Base-by-base conservation (phyloP, 2,329 filamentous ascomycete species). In the Tolypocladium endophyticum region DNA sequence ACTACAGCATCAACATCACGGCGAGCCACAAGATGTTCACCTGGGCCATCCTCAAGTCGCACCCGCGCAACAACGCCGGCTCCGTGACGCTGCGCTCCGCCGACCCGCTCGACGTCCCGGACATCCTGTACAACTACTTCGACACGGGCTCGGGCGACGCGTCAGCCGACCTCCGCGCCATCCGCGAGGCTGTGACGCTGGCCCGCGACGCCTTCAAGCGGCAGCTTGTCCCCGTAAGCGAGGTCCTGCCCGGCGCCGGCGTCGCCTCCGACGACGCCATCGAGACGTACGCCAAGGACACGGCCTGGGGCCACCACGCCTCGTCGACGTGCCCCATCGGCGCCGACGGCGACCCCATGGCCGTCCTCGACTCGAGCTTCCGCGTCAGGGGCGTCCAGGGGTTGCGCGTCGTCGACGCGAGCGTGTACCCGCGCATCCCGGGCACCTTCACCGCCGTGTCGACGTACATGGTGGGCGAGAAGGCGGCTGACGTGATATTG, bases 41-140 rank as follows among this genome's bases (percentile, higher is more conserved):
- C 56, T 72, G 69, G 70, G 62, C 68, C 25, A 77, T 65, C 18
- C 62, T 89, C 61, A 86, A 87, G 70, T 79, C 81, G 2, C 85
- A 87, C 65, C 80, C 86, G 0, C 80, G 82, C 58, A 88, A 89
- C 61, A 74, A 67, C 1, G 81, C 80, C 7, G 88, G 88, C 11
- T 81, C 78, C 1, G 86, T 91, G 4, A 79, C 71, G 4, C 79
- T 91, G 6, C 76, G 75, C 20, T 86, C 83, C 0, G 72, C 80
- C 0, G 81, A 90, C 67, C 87, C 87, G 0, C 80, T 82, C 0
- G 86, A 89, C 58, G 74, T 78, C 3, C 87, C 88, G 0, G 70
- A 80, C 7, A 87, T 90, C 64, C 74, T 76, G 56, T 88, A 86
- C 74, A 82, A 84, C 70, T 87, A 80, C 70, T 86, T 83, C 72